Evolutionary conservation across 208 protist genomes (phyloP), one percentile per base, ranked within the genome.

Genomic region (Trypanosoma melophagium): DNA sequence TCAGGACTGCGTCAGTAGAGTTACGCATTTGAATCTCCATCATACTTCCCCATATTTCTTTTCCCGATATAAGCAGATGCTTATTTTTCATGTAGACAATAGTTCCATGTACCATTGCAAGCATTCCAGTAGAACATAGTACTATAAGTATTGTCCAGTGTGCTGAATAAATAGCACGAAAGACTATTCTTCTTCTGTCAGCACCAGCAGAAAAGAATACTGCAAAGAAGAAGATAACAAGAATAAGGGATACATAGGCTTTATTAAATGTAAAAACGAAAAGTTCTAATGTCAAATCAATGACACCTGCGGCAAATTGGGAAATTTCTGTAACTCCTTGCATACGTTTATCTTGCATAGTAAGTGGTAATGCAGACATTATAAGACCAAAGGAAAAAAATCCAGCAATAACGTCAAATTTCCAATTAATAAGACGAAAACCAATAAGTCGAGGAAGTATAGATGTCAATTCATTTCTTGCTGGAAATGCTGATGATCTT

Each of bases 381-480:
- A 94, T 77, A 2, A 94, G 68, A 0, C 65, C 62, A 44, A 92
- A 90, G 76, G 82, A 94, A 49, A 83, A 65, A 53, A 83, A 63
- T 12, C 84, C 89, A 17, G 81, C 77, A 51, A 95, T 78, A 52
- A 95, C 57, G 66, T 93, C 89, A 41, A 95, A 95, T 77, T 93
- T 84, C 85, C 89, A 95, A 66, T 95, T 93, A 51, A 95, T 74
- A 13, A 93, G 55, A 13, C 89, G 81, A 60, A 95, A 93, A 25
- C 86, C 84, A 60, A 76, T 83, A 49, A 89, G 79, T 16, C 84
- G 74, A 14, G 82, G 71, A 9, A 77, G 78, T 58, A 92, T 82
- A 31, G 70, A 70, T 66, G 89, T 76, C 57, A 83, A 81, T n/a
- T 81, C 86, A 76, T 87, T 84, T n/a, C 62, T 52, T 1, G 59